phyloP scores from a whole-genome alignment of 2,329 filamentous ascomycete genomes.

The Sporothrix brasiliensis region DNA sequence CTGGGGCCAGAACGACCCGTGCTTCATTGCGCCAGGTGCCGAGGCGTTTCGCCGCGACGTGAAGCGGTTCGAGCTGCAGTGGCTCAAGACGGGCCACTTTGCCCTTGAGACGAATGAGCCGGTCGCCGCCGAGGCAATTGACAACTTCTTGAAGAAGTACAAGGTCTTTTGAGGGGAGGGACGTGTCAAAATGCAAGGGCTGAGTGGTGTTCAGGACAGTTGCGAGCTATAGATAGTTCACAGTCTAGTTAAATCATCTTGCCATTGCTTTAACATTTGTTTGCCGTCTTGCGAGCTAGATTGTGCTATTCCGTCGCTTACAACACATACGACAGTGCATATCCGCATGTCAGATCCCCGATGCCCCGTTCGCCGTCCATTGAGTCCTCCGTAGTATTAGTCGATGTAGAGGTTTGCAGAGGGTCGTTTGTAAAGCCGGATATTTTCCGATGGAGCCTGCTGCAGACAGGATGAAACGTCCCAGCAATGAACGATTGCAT shows the following conservation, averaged over 20 bases:
- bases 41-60: slow-evolving; percentile 58
- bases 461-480: no score
- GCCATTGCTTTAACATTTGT: not conserved
- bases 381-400: not conserved
- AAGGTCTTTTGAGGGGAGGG: slow-evolving; percentile 34
- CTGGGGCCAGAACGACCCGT: slow-evolving; percentile 61
- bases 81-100: slow-evolving; percentile 62
- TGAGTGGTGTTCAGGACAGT: not conserved
- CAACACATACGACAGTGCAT: not conserved
- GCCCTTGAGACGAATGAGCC: slow-evolving; percentile 47
- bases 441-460: not conserved
- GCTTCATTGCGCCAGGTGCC: slow-evolving; percentile 56
- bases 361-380: slow-evolving; percentile 27
- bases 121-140: slow-evolving; percentile 40
- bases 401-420: not conserved
- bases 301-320: not conserved
- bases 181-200: not conserved
- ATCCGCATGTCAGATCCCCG: slow-evolving; percentile 23
- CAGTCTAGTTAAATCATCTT: no score
- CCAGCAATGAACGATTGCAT: no score
- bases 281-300: not conserved
- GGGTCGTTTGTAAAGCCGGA: not conserved
- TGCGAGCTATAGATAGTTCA: not conserved
- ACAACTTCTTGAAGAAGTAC: slow-evolving; percentile 40
- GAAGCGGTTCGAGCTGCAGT: slow-evolving; percentile 50